These are phyloP conservation scores for Teratosphaeria epicoccoides DNA, from an alignment of 2,329 filamentous ascomycete genomes.

Conservation along the genomic window DNA sequence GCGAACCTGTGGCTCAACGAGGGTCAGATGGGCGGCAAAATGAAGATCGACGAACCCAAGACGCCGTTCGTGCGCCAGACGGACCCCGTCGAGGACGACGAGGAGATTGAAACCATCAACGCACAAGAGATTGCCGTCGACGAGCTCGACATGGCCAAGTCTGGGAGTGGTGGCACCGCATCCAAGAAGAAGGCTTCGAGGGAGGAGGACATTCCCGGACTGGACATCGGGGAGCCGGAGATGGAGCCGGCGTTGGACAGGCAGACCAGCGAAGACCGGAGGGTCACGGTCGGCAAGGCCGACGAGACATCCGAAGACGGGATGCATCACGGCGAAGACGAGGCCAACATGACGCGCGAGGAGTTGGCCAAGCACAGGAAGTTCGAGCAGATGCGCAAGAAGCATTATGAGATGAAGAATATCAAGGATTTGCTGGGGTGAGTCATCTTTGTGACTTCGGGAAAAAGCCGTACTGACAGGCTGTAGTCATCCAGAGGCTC, in stretches of 20 bases:
- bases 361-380: slow-evolving; percentile 82
- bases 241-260: slow-evolving; percentile 29
- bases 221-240: slow-evolving; percentile 89
- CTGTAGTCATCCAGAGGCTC: neutral
- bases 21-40: slow-evolving; percentile 86
- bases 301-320: slow-evolving; percentile 29
- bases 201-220: slow-evolving; percentile 77
- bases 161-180: slow-evolving; percentile 13
- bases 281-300: slow-evolving; percentile 64
- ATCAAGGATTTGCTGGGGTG: slow-evolving; percentile 79
- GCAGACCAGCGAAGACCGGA: slow-evolving; percentile 49
- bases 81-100: slow-evolving; percentile 78
- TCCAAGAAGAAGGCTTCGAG: slow-evolving; percentile 23
- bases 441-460: slow-evolving; percentile 15
- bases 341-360: slow-evolving; percentile 47
- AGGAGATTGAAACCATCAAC: slow-evolving; percentile 57
- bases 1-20: slow-evolving; percentile 95
- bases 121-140: slow-evolving; percentile 60
- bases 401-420: slow-evolving; percentile 97
- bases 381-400: slow-evolving; percentile 87
- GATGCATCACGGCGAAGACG: slow-evolving; percentile 49
- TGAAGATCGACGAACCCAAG: slow-evolving; percentile 99
- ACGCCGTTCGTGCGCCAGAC: slow-evolving; percentile 92
- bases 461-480: neutral
- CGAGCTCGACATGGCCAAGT: slow-evolving; percentile 49